Evolutionary conservation across 352 stramenopile species (phyloP), one percentile per base, ranked within the genome.

Genomic region (Phytophthora ramorum): DNA sequence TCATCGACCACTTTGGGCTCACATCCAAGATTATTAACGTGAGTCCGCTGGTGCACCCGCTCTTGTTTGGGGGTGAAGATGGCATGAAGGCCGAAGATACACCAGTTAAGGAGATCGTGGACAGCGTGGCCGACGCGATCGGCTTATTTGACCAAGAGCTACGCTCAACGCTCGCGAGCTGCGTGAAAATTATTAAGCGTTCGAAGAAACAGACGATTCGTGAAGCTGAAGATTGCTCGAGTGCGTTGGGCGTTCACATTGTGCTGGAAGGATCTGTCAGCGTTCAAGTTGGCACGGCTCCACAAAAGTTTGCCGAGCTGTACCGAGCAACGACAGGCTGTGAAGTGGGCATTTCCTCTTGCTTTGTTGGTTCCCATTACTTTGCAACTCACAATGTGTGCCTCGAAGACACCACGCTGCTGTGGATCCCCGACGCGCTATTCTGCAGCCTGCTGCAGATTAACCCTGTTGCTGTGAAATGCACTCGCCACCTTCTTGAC

Each of bases 1-100:
- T 96, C 7, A 78, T 94, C 20, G 83, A 96, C 50, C 87, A 96
- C 49, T 96, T 96, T 66, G 88, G 88, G 8, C 52, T 94, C 7
- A 61, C 67, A 7, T 63, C 67, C 0, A 75, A 80, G 58, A 80
- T 87, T n/a, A 64, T 87, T 28, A 59, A 63, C 13, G 67, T 70
- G 0, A 57, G 45, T 9, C 66, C 75, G 2, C 54, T 90, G 0
- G 60, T 93, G 14, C 49, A 66, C 9, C 56, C 60, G 3, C 30
- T 72, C 17, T n/a, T 79, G 22, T 13, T 78, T 9, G 56, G 53
- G 8, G 55, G 47, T 32, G 54, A 68, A 43, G 58, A 69, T 46
- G 49, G 58, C 13, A 34, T 34, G 10, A 30, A 50, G 5, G 38
- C 26, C 5, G 46, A 58, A 14, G 54, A 65, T 1, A 48, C 24